These are phyloP conservation scores for Polyplosphaeria fusca DNA, from an alignment of 495 filamentous ascomycete species.

Conservation along the genomic window DNA sequence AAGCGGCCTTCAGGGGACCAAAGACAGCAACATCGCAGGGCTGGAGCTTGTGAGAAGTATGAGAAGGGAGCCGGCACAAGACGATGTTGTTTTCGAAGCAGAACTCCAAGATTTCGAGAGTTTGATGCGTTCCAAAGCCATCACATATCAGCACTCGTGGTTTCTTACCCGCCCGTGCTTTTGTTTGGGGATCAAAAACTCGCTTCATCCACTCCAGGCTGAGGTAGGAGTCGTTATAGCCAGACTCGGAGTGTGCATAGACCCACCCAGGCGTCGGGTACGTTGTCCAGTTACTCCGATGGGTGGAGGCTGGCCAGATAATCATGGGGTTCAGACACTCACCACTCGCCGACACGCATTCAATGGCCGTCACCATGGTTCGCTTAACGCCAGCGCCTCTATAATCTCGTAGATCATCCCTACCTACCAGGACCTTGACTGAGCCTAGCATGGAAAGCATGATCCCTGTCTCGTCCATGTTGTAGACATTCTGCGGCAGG, in stretches of 20 bases:
- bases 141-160: conserved; percentile 2
- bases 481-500: conserved; percentile 1
- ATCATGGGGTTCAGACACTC: conserved; percentile 2
- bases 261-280: not conserved
- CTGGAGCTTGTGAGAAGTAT: not conserved
- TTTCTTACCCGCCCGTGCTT: not conserved
- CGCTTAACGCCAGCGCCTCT: not conserved
- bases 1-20: not conserved
- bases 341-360: not conserved
- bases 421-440: conserved; percentile 2
- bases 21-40: not conserved
- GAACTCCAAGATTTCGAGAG: not conserved
- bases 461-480: conserved; percentile 4
- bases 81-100: not conserved
- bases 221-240: conserved; percentile 7
- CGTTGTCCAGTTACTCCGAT: conserved; percentile 1
- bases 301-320: conserved; percentile 2
- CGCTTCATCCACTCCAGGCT: too few species aligned
- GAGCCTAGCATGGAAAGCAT: not conserved
- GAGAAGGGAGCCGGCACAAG: not conserved
- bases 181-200: conserved; percentile 1
- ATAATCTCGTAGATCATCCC: not conserved
- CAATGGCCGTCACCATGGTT: not conserved
- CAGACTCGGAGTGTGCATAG: conserved; percentile 5
- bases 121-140: conserved; percentile 3